Evolutionary conservation across 2,329 filamentous ascomycete species (phyloP).

Genomic region (Thielaviopsis euricoi): DNA sequence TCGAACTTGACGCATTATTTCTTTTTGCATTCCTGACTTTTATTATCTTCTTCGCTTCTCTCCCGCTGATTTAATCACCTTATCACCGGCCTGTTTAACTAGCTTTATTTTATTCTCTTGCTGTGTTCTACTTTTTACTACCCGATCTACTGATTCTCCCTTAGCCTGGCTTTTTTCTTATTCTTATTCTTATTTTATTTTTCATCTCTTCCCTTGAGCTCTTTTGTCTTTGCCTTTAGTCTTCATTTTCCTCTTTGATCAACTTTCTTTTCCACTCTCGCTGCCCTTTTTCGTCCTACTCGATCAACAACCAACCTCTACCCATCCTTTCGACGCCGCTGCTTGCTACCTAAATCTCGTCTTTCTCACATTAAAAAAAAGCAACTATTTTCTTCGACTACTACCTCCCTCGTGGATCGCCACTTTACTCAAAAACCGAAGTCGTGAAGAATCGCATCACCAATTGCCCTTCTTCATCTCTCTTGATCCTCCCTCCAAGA

Average conservation of each 20-base stretch:
- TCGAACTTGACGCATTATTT: background rate
- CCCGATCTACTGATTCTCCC: too few species aligned
- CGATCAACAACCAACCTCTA: background rate
- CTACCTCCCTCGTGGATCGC: background rate
- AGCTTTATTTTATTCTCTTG: background rate
- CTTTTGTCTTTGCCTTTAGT: background rate
- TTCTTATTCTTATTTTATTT: too few species aligned
- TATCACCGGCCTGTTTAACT: background rate
- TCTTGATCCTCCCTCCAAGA: conserved; percentile 5
- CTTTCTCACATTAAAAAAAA: background rate
- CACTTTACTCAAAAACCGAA: background rate
- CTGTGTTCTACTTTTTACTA: background rate
- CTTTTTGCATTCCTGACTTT: background rate
- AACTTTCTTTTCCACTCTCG: background rate
- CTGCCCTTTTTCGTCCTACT: background rate
- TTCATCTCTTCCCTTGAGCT: background rate
- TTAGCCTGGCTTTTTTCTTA: too few species aligned
- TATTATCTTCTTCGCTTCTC: background rate
- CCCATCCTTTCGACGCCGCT: background rate
- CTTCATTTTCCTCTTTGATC: background rate
- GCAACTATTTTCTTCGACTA: background rate
- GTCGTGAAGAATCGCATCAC: background rate
- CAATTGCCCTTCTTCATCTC: conserved; percentile 4
- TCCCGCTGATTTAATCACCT: background rate
- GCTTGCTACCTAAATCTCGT: background rate